Percentiles rank a stretch among this genome's conserved stretches.
Evolutionary conservation across 306 rosid genomes (phyloP).

Genomic region (Arachis hypogaea): DNA sequence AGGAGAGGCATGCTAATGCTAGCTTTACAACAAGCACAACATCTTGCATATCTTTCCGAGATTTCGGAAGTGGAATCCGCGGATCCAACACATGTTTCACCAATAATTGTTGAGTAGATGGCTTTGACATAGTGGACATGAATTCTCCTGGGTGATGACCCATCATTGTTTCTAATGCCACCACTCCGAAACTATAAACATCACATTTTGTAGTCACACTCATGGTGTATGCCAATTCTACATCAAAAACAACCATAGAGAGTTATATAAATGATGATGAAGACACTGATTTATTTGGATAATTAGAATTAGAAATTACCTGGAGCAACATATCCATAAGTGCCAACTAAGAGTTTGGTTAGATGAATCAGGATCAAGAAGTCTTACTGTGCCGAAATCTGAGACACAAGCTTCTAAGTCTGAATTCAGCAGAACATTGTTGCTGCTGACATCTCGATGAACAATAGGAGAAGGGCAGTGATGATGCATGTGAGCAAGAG

Average conservation of each 20-base stretch:
- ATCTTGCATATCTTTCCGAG: too few relatives aligned
- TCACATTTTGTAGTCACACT: constrained; percentile 28
- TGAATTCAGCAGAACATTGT: constrained; percentile 21
- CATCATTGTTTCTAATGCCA: constrained; percentile 33
- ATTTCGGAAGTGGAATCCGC: too few relatives aligned
- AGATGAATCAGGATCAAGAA: constrained; percentile 27
- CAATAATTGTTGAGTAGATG: not conserved
- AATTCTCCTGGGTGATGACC: constrained; percentile 31
- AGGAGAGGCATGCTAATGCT: too few relatives aligned
- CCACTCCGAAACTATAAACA: constrained; percentile 37
- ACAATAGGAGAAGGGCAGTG: constrained; percentile 16
- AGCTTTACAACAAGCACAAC: too few relatives aligned
- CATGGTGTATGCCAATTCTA: constrained; percentile 29
- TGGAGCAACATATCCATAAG: constrained; percentile 35
- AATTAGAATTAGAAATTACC: not conserved
- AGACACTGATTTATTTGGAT: too few relatives aligned
- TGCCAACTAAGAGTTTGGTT: constrained; percentile 12
- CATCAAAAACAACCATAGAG: not conserved
- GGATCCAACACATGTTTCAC: constrained; percentile 23
- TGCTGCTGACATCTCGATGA: constrained; percentile 31
- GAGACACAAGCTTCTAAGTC: constrained; percentile 24
- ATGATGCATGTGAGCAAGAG: constrained; percentile 28
- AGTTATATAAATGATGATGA: too few relatives aligned
- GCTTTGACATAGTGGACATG: not conserved
- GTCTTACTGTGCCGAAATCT: constrained; percentile 31